These are phyloP conservation scores for Vigna angularis DNA, from an alignment of 306 rosid species.

Conservation along the genomic window DNA sequence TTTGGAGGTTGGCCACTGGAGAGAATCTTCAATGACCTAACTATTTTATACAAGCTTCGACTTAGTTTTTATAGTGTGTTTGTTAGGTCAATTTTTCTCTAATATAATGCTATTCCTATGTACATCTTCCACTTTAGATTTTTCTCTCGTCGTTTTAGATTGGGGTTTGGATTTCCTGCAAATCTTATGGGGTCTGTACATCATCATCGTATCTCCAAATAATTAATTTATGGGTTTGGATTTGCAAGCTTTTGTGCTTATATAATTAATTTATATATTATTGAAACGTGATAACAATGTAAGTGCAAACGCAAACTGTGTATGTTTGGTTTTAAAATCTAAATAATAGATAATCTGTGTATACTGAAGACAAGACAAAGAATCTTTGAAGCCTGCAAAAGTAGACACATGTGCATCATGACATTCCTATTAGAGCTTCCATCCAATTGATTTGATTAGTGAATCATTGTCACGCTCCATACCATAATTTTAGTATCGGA, in stretches of 20 bases:
- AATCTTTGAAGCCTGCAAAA: constrained; percentile 41
- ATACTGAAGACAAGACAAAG: background rate
- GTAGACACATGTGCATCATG: constrained; percentile 11
- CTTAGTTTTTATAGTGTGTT: constrained; percentile 11
- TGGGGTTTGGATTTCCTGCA: constrained; percentile 36
- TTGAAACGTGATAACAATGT: constrained; percentile 39
- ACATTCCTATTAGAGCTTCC: background rate
- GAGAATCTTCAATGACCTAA: constrained; percentile 33
- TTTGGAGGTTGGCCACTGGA: constrained; percentile 38
- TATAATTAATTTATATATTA: background rate
- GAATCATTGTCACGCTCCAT: constrained; percentile 39
- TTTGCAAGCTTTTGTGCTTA: background rate
- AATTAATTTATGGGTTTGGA: background rate
- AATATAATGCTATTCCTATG: constrained; percentile 13
- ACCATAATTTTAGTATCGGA: constrained; percentile 1
- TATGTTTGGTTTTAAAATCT: background rate
- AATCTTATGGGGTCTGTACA: constrained; percentile 25
- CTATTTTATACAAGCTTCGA: constrained; percentile 14
- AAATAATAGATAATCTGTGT: background rate
- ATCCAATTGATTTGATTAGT: constrained; percentile 23
- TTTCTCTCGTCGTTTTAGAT: background rate
- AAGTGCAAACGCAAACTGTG: background rate
- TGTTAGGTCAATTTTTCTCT: constrained; percentile 37
- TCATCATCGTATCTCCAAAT: constrained; percentile 28
- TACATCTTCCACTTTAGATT: constrained; percentile 31